Evolutionary conservation across 1,284 basidiomycete species (phyloP).

Genomic region (Cutaneotrichosporon cyanovorans): DNA sequence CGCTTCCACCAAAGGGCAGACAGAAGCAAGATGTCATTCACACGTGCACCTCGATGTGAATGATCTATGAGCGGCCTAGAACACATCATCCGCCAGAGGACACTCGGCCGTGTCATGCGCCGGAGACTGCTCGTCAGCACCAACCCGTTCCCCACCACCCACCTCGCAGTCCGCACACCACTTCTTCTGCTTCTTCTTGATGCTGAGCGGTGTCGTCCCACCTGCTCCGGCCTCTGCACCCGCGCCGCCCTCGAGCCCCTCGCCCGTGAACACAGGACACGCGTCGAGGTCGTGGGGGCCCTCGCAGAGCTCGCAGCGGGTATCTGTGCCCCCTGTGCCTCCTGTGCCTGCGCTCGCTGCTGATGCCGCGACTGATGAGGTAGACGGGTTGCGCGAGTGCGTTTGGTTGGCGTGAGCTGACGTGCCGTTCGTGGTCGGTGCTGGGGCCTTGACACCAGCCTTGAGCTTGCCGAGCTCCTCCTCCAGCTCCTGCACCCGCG

Average conservation of each 20-base stretch:
- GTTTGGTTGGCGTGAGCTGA: no score
- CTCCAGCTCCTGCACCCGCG: constrained; percentile 67
- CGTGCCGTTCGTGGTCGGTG: constrained; percentile 2
- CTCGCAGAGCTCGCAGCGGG: constrained; percentile 41
- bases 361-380: no score
- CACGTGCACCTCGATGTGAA: not conserved
- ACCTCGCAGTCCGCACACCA: constrained; percentile 46
- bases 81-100: constrained; percentile 36
- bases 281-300: constrained; percentile 43
- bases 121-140: constrained; percentile 25
- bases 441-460: constrained; percentile 6
- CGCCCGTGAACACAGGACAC: constrained; percentile 42
- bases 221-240: not conserved
- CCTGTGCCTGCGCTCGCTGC: no score
- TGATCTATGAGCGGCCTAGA: no score
- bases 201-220: constrained; percentile 15
- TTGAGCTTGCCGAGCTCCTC: constrained; percentile 21
- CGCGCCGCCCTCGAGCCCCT: constrained; percentile 16
- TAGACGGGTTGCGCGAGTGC: no score
- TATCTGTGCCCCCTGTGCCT: constrained; percentile 1
- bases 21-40: not conserved
- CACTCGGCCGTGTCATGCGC: constrained; percentile 43
- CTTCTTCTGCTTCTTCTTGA: constrained; percentile 31
- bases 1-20: not conserved
- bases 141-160: constrained; percentile 17